A percentile compares a stretch with the other conserved stretches of the same genome.
Evolutionary conservation across 345 rosid genomes (phyloP).

Genomic region (Boechera stricta): DNA sequence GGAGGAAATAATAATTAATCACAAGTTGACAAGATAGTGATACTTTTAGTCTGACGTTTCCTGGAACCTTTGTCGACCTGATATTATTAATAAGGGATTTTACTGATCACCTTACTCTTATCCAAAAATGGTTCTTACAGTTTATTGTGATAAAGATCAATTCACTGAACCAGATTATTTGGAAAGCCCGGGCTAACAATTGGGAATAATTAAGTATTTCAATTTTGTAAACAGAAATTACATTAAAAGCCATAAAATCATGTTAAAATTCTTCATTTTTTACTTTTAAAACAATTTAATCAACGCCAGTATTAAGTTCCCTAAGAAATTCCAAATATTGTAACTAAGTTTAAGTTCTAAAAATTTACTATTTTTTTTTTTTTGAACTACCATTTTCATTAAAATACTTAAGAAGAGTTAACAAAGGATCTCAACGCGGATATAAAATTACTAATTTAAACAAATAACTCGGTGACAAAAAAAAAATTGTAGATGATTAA

Average conservation of each 20-base stretch:
- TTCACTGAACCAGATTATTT: background rate
- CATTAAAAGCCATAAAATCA: background rate
- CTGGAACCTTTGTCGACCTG: background rate
- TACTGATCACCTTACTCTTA: background rate
- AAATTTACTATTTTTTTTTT: no score
- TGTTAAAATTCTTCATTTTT: background rate
- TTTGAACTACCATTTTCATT: no score
- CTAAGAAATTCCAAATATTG: no score
- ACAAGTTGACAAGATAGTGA: constrained; percentile 16
- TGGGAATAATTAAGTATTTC: no score
- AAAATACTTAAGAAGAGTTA: no score
- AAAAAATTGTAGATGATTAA: no score
- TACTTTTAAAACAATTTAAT: background rate
- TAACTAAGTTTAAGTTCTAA: no score
- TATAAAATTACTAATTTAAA: no score
- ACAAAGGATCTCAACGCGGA: no score
- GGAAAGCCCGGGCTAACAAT: background rate
- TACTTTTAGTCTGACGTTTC: constrained; percentile 13
- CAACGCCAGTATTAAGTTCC: no score
- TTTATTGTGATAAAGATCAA: background rate
- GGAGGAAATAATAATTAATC: background rate
- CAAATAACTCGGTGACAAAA: no score
- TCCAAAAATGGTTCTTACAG: background rate
- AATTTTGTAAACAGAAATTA: no score
- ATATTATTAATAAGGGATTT: background rate